These are phyloP conservation scores for Fusarium duplospermum DNA, from an alignment of 2,329 filamentous ascomycete genomes.

Conservation along the genomic window DNA sequence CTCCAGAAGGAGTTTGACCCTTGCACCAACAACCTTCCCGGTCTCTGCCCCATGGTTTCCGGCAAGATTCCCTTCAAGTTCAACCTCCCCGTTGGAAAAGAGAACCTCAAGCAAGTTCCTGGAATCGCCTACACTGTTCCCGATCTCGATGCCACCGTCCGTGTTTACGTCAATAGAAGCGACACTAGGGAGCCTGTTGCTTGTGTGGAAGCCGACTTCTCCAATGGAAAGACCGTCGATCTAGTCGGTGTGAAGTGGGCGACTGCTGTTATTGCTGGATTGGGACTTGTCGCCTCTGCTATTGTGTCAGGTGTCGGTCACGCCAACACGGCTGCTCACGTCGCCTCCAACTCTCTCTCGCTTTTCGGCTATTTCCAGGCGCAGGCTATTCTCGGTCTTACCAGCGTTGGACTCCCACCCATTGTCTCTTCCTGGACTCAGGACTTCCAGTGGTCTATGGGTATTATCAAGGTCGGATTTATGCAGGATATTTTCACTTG, in stretches of 20 bases:
- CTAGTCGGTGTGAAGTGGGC: conserved; percentile 90
- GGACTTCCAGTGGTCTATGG: conserved; percentile 99
- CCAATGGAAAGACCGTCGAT: conserved; percentile 93
- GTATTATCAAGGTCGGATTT: conserved; percentile 88
- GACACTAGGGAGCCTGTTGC: conserved; percentile 73
- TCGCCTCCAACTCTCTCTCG: conserved; percentile 93
- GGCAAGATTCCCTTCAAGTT: conserved; percentile 82
- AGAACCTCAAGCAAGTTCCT: conserved; percentile 75
- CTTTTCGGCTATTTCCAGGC: conserved; percentile 95
- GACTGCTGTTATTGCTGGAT: conserved; percentile 86
- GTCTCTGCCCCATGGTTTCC: conserved; percentile 91
- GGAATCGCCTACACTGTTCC: conserved; percentile 89
- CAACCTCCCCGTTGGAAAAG: conserved; percentile 69
- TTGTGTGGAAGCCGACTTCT: conserved; percentile 88
- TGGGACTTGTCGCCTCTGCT: conserved; percentile 86
- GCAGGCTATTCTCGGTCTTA: conserved; percentile 91
- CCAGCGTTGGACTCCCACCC: conserved; percentile 82
- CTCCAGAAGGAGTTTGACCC: conserved; percentile 78
- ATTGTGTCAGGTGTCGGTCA: conserved; percentile 91
- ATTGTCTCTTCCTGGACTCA: conserved; percentile 95
- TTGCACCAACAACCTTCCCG: conserved; percentile 75
- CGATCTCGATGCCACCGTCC: conserved; percentile 88
- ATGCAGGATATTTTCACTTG: conserved; percentile 91
- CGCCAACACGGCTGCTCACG: conserved; percentile 93
- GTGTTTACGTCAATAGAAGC: conserved; percentile 82